These are phyloP conservation scores for Tardiomyces digboiensis DNA, from an alignment of 1,139 yeast species.

Conservation along the genomic window DNA sequence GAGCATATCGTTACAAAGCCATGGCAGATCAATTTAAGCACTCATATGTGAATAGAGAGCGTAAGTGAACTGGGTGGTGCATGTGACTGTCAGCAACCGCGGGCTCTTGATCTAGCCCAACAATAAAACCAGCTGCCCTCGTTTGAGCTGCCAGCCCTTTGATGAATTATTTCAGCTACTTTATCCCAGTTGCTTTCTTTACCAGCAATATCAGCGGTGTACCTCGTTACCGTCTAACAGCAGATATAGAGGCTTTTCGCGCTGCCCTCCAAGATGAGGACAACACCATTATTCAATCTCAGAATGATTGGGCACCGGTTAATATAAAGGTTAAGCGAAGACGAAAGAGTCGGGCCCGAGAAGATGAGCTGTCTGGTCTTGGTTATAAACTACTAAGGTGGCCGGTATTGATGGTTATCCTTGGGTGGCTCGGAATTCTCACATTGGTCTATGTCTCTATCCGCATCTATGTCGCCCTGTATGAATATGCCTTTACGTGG, in stretches of 20 bases:
- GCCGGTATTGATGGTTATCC: slow-evolving; percentile 48
- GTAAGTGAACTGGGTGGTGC: background rate
- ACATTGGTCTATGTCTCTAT: slow-evolving; percentile 42
- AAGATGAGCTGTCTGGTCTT: slow-evolving; percentile 23
- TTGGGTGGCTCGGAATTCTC: slow-evolving; percentile 45
- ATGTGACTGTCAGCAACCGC: too few relatives aligned
- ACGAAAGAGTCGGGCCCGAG: slow-evolving; percentile 3
- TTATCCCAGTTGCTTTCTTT: too few relatives aligned
- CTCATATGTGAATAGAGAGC: background rate
- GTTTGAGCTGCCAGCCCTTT: too few relatives aligned
- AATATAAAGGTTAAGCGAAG: slow-evolving; percentile 22
- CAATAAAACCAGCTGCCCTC: too few relatives aligned
- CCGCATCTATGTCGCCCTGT: slow-evolving; percentile 53
- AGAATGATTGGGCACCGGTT: slow-evolving; percentile 64
- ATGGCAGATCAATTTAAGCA: background rate
- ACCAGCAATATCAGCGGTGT: too few relatives aligned
- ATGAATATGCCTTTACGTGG: slow-evolving; percentile 46
- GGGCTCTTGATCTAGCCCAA: too few relatives aligned
- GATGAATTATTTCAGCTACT: too few relatives aligned
- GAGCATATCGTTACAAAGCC: too few relatives aligned
- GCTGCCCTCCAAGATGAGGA: background rate
- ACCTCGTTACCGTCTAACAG: too few relatives aligned
- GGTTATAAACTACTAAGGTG: slow-evolving; percentile 52
- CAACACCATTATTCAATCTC: slow-evolving; percentile 35
- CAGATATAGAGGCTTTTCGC: background rate